Conservation (phyloP, 148 eudicot genomes). For the Rhododendron ovatum region DNA sequence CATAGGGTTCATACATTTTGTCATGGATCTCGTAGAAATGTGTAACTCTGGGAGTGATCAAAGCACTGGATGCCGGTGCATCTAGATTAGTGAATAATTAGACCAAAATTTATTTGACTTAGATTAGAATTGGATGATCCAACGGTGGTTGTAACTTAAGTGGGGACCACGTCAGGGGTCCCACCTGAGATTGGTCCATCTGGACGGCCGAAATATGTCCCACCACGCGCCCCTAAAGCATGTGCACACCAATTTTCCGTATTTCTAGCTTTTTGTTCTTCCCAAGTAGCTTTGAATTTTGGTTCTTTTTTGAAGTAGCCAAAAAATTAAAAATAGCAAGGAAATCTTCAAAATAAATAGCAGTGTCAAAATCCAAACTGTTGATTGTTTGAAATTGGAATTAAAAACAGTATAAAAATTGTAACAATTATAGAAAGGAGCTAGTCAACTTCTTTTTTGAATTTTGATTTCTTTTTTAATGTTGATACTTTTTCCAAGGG, state of each 20-base stretch:
- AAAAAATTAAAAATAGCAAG: neutral
- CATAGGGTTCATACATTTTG: too few species aligned
- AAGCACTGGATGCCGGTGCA: neutral
- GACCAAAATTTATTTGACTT: neutral
- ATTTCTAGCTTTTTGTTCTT: neutral
- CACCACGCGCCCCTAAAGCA: slow-evolving; percentile 4
- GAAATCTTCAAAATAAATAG: too few species aligned
- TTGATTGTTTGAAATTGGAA: too few species aligned
- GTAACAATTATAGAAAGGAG: too few species aligned
- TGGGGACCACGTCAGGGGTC: neutral
- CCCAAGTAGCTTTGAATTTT: neutral
- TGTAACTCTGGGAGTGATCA: neutral
- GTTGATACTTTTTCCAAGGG: neutral
- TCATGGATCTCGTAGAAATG: too few species aligned
- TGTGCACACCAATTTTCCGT: neutral
- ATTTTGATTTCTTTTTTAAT: too few species aligned
- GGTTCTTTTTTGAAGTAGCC: neutral
- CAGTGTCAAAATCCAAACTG: too few species aligned
- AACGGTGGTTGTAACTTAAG: slow-evolving; percentile 15
- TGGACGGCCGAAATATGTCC: neutral
- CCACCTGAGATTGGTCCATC: slow-evolving; percentile 11
- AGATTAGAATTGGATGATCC: slow-evolving; percentile 6
- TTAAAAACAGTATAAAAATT: too few species aligned
- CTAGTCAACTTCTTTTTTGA: too few species aligned
- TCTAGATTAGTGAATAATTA: too few species aligned